A percentile compares a stretch with the other conserved stretches of the same genome.
These are phyloP conservation scores for Sergeia podlipaevii DNA, from an alignment of 208 protist genomes.

Conservation along the genomic window DNA sequence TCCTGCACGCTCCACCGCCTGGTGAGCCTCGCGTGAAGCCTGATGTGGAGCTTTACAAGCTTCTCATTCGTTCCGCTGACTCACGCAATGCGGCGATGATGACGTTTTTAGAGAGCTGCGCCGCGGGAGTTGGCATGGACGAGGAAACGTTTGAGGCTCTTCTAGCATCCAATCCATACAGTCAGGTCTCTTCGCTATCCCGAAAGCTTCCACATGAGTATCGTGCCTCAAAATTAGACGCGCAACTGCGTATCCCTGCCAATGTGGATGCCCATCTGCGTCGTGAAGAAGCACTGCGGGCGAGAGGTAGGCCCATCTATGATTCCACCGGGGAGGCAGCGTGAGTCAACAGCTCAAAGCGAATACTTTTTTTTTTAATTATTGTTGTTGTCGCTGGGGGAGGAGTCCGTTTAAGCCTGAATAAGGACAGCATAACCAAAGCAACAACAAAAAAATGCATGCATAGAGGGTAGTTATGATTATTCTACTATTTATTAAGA, in stretches of 20 bases:
- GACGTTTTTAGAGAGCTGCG: conserved; percentile 82
- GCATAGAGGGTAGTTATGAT: no score
- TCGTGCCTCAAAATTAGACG: conserved; percentile 56
- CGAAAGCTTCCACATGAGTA: conserved; percentile 79
- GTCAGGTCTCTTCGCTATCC: conserved; percentile 47
- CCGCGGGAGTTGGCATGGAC: conserved; percentile 52
- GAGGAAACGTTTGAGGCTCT: conserved; percentile 67
- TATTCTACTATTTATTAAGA: no score
- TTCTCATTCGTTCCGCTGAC: conserved; percentile 68
- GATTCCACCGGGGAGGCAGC: conserved; percentile 73
- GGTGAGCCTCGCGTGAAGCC: conserved; percentile 42
- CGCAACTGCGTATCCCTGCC: conserved; percentile 67
- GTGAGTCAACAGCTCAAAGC: conserved; percentile 11
- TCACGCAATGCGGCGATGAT: conserved; percentile 82
- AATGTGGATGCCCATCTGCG: conserved; percentile 80
- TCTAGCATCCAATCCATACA: conserved; percentile 32
- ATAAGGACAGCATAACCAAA: no score
- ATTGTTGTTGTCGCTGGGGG: not conserved
- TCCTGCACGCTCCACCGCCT: conserved; percentile 39
- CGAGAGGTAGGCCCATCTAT: conserved; percentile 63
- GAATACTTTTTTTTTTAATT: not conserved
- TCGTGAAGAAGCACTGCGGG: conserved; percentile 69
- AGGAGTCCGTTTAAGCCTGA: no score
- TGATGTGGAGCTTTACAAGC: conserved; percentile 50
- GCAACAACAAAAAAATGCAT: no score